Percentiles rank a stretch among this genome's conserved stretches.
Conservation (phyloP, 164 flowering plant species). For the Dillenia turbinata region DNA sequence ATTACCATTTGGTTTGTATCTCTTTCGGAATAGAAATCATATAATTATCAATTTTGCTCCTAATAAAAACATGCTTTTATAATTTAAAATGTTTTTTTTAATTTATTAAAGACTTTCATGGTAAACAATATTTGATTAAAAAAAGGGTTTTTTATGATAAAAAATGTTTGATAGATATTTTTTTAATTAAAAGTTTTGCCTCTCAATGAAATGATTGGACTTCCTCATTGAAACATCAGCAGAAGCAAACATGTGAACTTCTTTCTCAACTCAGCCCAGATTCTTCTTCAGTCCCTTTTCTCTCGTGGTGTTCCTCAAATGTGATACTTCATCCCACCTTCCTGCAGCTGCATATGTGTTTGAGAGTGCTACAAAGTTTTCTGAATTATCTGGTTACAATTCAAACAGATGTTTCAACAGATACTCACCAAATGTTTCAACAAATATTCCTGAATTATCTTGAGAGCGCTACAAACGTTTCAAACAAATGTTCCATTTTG, state of each 20-base stretch:
- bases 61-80: too few relatives aligned
- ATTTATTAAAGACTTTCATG: too few relatives aligned
- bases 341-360: constrained; percentile 50
- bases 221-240: constrained; percentile 37
- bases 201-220: too few relatives aligned
- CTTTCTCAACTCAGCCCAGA: constrained; percentile 52
- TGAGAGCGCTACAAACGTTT: constrained; percentile 46
- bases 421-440: constrained; percentile 40
- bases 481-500: constrained; percentile 55
- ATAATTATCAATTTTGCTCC: too few relatives aligned
- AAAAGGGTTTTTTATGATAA: too few relatives aligned
- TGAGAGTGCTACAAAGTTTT: constrained; percentile 55
- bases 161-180: too few relatives aligned
- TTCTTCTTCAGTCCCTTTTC: constrained; percentile 42
- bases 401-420: constrained; percentile 28
- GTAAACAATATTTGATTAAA: too few relatives aligned
- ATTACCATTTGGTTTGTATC: too few relatives aligned
- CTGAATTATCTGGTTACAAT: constrained; percentile 52
- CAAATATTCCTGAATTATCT: constrained; percentile 28
- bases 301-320: constrained; percentile 43
- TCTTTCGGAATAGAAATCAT: too few relatives aligned
- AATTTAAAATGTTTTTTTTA: too few relatives aligned
- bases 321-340: constrained; percentile 40
- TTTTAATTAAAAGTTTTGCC: too few relatives aligned
- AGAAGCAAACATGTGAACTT: constrained; percentile 49